Percentiles rank a stretch among this genome's conserved stretches.
Evolutionary conservation across 2,329 filamentous ascomycete genomes (phyloP).

Genomic region (Penicillium sp.): DNA sequence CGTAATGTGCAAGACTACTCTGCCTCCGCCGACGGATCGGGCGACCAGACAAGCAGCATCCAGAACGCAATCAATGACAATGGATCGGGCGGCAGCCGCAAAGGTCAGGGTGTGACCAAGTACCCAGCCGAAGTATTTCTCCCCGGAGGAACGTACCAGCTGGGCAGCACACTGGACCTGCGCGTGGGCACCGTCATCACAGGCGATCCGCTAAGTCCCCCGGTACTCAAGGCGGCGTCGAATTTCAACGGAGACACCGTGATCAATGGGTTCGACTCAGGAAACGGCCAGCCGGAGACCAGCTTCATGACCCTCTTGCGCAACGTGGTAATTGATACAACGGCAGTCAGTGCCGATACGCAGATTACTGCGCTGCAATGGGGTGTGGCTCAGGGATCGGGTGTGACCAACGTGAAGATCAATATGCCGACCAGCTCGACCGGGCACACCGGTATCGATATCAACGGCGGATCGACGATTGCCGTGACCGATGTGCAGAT

Average conservation of each 20-base stretch:
- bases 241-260: constrained; percentile 29
- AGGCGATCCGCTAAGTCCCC: constrained; percentile 32
- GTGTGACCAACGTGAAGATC: constrained; percentile 34
- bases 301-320: constrained; percentile 35
- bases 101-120: constrained; percentile 24
- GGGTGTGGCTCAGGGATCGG: constrained; percentile 36
- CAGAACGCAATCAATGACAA: constrained; percentile 31
- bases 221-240: constrained; percentile 26
- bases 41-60: constrained; percentile 24
- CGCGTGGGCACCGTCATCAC: constrained; percentile 33
- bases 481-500: constrained; percentile 31
- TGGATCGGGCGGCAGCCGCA: constrained; percentile 24
- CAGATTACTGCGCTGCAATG: constrained; percentile 33
- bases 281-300: constrained; percentile 25
- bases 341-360: constrained; percentile 16
- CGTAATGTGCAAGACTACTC: constrained; percentile 30
- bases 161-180: constrained; percentile 26
- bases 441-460: constrained; percentile 30
- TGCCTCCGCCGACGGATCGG: constrained; percentile 24
- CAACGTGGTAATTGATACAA: constrained; percentile 35
- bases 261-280: constrained; percentile 28
- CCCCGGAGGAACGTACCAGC: constrained; percentile 28
- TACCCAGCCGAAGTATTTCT: constrained; percentile 32
- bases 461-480: constrained; percentile 26
- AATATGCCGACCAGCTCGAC: constrained; percentile 31